phyloP scores from a whole-genome alignment of 1,284 basidiomycete genomes.

The Mycosarcoma maydis region DNA sequence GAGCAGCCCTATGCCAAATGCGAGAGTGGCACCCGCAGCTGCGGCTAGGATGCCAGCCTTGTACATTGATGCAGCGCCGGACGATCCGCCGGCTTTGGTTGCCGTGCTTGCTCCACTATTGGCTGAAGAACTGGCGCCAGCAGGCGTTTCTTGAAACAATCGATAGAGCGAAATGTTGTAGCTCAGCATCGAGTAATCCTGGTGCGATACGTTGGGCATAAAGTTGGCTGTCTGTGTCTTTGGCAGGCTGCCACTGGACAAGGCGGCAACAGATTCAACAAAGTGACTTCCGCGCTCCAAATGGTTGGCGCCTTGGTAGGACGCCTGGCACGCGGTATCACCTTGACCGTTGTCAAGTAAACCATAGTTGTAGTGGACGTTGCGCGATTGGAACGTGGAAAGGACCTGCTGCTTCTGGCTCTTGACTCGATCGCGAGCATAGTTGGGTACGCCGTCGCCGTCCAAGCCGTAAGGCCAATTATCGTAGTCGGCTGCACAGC shows the following conservation, averaged over 20 bases:
- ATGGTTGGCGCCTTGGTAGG: slow-evolving; percentile 57
- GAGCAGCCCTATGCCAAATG: slow-evolving; percentile 16
- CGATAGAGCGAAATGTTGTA: slow-evolving; percentile 46
- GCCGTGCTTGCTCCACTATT: slow-evolving; percentile 1
- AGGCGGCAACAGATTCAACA: slow-evolving; percentile 29
- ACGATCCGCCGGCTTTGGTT: slow-evolving; percentile 1
- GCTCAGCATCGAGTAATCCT: slow-evolving; percentile 61
- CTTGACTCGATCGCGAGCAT: slow-evolving; percentile 48
- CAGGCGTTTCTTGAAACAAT: slow-evolving; percentile 47
- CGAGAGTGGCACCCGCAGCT: slow-evolving; percentile 4
- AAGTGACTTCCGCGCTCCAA: slow-evolving; percentile 55
- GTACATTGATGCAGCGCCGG: not conserved
- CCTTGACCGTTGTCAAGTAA: slow-evolving; percentile 61
- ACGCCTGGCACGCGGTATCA: slow-evolving; percentile 55
- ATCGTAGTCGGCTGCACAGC: slow-evolving; percentile 20
- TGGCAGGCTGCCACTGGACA: slow-evolving; percentile 31
- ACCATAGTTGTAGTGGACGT: slow-evolving; percentile 56
- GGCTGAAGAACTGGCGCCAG: slow-evolving; percentile 9
- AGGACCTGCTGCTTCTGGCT: slow-evolving; percentile 42
- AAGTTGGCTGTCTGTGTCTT: slow-evolving; percentile 54
- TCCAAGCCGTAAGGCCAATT: slow-evolving; percentile 56
- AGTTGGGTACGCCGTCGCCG: slow-evolving; percentile 34
- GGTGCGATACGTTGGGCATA: slow-evolving; percentile 57
- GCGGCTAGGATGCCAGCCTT: slow-evolving; percentile 3
- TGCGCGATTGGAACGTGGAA: slow-evolving; percentile 39